Evolutionary conservation across 257 asterid species (phyloP).

Genomic region (Mitragyna speciosa): DNA sequence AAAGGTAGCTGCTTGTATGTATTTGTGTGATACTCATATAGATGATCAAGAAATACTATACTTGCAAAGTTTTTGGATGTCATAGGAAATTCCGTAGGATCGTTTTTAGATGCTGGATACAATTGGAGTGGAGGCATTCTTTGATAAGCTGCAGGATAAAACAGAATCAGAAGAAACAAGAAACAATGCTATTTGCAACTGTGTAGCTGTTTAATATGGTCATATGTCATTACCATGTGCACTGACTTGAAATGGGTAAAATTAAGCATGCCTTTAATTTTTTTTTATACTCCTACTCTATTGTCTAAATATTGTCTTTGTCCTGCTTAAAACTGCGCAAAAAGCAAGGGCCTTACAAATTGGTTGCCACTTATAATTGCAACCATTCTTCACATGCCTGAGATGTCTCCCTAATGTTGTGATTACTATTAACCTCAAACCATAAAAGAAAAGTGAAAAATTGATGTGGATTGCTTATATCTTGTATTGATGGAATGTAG

Average conservation of each 20-base stretch:
- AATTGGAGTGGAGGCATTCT: neutral
- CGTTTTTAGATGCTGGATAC: neutral
- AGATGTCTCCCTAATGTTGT: neutral
- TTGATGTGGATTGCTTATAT: slow-evolving; percentile 19
- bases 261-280: neutral
- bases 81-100: neutral
- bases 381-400: neutral
- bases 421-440: neutral
- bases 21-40: neutral
- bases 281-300: neutral
- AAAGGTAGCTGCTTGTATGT: neutral
- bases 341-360: neutral
- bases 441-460: neutral
- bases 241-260: neutral
- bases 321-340: neutral
- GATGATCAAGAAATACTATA: neutral
- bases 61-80: neutral
- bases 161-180: neutral
- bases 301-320: neutral
- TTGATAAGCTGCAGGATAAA: neutral
- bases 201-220: neutral
- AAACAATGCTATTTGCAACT: neutral
- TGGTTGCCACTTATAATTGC: neutral
- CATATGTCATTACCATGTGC: neutral
- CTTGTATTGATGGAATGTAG: slow-evolving; percentile 40